Evolutionary conservation across 257 asterid genomes (phyloP).

Genomic region (Pogostemon cablin): DNA sequence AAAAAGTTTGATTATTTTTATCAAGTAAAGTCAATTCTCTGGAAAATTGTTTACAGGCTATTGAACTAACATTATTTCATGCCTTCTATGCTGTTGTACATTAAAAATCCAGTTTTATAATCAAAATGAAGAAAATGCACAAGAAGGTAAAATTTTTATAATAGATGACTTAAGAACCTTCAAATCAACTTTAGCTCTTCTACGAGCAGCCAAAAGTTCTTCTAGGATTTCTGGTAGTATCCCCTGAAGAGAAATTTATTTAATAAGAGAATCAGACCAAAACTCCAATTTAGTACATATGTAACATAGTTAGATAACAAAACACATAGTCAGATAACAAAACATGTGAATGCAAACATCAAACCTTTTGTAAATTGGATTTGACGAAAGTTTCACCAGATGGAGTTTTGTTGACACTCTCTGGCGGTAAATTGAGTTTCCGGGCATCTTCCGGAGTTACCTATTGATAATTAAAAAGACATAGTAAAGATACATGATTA

Average conservation of each 20-base stretch:
- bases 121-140: slow-evolving; percentile 20
- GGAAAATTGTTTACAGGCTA: slow-evolving; percentile 21
- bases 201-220: slow-evolving; percentile 95
- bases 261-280: slow-evolving; percentile 25
- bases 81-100: slow-evolving; percentile 10
- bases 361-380: slow-evolving; percentile 84
- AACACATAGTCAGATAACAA: slow-evolving; percentile 22
- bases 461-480: slow-evolving; percentile 45
- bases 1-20: neutral
- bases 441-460: slow-evolving; percentile 82
- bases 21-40: neutral
- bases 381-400: slow-evolving; percentile 97
- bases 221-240: slow-evolving; percentile 98
- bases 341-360: slow-evolving; percentile 22
- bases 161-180: slow-evolving; percentile 57
- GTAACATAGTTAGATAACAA: slow-evolving; percentile 23
- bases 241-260: slow-evolving; percentile 58
- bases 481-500: slow-evolving; percentile 16
- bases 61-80: slow-evolving; percentile 12
- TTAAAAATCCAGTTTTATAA: slow-evolving; percentile 20
- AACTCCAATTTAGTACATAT: slow-evolving; percentile 18
- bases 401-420: slow-evolving; percentile 85
- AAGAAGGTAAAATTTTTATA: slow-evolving; percentile 17
- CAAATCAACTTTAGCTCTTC: slow-evolving; percentile 95
- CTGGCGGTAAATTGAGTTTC: slow-evolving; percentile 89